Evolutionary conservation across 371 early-diverging fungal genomes (phyloP).

Genomic region (Fennellomyces sp.): DNA sequence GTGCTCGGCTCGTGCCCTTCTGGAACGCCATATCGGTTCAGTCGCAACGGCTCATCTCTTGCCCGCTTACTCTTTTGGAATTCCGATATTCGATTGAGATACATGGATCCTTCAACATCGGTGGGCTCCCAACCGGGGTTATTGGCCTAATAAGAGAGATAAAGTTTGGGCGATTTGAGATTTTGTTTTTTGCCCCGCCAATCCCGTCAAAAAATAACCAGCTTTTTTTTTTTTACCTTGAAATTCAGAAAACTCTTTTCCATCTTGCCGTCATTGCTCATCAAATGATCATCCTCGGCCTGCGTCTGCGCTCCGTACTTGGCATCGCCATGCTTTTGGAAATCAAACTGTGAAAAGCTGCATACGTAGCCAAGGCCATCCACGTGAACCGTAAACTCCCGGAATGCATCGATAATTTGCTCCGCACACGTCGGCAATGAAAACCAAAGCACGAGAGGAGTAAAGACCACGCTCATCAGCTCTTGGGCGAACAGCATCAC

Average conservation of each 20-base stretch:
- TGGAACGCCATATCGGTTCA: constrained; percentile 41
- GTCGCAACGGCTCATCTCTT: background rate
- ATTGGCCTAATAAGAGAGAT: constrained; percentile 55
- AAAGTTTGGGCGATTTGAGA: background rate
- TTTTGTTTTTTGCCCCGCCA: background rate
- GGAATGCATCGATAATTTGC: constrained; percentile 88
- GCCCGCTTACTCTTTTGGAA: constrained; percentile 24
- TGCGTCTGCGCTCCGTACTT: constrained; percentile 80
- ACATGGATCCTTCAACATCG: constrained; percentile 72
- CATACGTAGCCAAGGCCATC: constrained; percentile 93
- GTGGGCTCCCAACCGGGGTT: constrained; percentile 86
- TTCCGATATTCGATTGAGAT: constrained; percentile 54
- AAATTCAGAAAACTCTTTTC: constrained; percentile 95
- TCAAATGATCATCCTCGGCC: constrained; percentile 58
- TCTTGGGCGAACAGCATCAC: constrained; percentile 82
- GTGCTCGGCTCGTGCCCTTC: constrained; percentile 33
- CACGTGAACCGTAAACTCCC: constrained; percentile 91
- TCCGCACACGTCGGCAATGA: constrained; percentile 82
- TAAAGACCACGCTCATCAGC: constrained; percentile 78
- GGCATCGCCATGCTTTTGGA: constrained; percentile 82
- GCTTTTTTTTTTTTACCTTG: constrained; percentile 62
- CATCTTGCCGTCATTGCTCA: constrained; percentile 94
- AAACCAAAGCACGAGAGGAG: constrained; percentile 85
- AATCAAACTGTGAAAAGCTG: constrained; percentile 93
- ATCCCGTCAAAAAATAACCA: background rate